A percentile compares a stretch with the other conserved stretches of the same genome.
These are phyloP conservation scores for Candida easanensis DNA, from an alignment of 805 yeast species.

Conservation along the genomic window DNA sequence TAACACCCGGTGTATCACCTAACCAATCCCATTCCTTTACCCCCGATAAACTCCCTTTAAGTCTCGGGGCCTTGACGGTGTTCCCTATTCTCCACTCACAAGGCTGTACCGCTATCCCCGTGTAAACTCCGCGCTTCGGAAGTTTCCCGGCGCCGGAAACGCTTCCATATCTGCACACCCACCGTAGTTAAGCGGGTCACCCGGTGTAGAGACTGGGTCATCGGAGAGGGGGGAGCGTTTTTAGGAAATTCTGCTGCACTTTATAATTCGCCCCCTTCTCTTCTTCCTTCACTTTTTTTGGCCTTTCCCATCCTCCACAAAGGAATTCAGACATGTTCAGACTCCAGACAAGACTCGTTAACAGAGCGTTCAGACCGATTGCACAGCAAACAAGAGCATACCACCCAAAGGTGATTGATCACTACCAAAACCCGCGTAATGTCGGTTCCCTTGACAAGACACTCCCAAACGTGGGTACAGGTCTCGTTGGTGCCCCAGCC, in stretches of 20 bases:
- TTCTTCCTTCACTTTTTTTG: not conserved
- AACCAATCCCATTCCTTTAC: too few species aligned
- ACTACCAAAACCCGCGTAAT: constrained; percentile 93
- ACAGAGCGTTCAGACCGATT: constrained; percentile 20
- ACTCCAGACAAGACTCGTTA: constrained; percentile 17
- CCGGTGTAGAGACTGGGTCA: constrained; percentile 3
- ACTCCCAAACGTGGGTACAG: constrained; percentile 83
- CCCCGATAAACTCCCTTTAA: too few species aligned
- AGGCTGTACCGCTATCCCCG: constrained; percentile 5
- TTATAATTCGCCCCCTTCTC: not conserved
- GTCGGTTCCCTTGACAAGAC: constrained; percentile 90
- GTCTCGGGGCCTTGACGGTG: not conserved
- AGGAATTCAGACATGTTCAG: constrained; percentile 18
- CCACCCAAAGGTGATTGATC: constrained; percentile 93
- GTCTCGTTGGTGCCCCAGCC: constrained; percentile 98
- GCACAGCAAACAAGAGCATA: constrained; percentile 43
- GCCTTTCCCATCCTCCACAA: not conserved
- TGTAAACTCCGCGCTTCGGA: constrained; percentile 1
- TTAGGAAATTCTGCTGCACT: not conserved
- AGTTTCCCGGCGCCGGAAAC: constrained; percentile 4
- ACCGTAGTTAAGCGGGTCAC: constrained; percentile 5
- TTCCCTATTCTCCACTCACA: not conserved
- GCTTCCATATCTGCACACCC: not conserved
- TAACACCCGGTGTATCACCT: too few species aligned
- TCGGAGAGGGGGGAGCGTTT: constrained; percentile 1